Evolutionary conservation across 2,329 filamentous ascomycete species (phyloP).

Genomic region (Clarireedia homoeocarpa): DNA sequence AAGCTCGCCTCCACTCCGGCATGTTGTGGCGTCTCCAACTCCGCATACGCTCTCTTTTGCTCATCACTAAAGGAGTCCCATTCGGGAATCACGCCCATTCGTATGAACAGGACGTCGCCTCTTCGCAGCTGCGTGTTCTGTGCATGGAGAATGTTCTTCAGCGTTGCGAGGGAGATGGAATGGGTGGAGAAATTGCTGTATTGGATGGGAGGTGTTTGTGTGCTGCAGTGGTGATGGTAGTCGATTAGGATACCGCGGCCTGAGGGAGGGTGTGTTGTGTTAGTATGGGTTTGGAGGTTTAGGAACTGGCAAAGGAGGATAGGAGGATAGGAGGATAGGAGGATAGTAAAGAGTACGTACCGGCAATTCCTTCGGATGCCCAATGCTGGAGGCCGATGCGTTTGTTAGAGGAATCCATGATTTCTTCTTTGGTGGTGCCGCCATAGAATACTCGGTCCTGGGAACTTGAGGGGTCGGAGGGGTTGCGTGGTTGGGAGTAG

Average conservation of each 20-base stretch:
- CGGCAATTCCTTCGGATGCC: conserved; percentile 39
- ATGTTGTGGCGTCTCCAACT: neutral
- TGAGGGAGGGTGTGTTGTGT: neutral
- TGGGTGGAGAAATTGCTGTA: conserved; percentile 46
- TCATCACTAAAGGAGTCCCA: conserved; percentile 23
- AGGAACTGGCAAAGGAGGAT: neutral
- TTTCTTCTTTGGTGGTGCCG: conserved; percentile 38
- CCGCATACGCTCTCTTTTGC: conserved; percentile 1
- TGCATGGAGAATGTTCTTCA: conserved; percentile 30
- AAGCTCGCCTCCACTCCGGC: conserved; percentile 2
- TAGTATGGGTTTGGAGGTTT: neutral
- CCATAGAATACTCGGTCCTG: conserved; percentile 40
- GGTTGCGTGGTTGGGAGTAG: conserved; percentile 35
- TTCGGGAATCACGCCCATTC: conserved; percentile 30
- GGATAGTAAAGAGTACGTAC: conserved; percentile 16
- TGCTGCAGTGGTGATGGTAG: conserved; percentile 45
- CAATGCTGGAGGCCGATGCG: conserved; percentile 42
- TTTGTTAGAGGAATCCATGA: conserved; percentile 35
- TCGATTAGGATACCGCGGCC: conserved; percentile 46
- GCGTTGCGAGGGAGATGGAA: conserved; percentile 22
- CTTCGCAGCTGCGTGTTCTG: conserved; percentile 29
- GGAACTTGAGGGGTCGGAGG: conserved; percentile 18
- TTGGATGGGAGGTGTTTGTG: conserved; percentile 38
- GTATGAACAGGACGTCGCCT: conserved; percentile 34
- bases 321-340: neutral